phyloP scores from a whole-genome alignment of 2,329 filamentous ascomycete genomes.

The Annulohypoxylon truncatum region DNA sequence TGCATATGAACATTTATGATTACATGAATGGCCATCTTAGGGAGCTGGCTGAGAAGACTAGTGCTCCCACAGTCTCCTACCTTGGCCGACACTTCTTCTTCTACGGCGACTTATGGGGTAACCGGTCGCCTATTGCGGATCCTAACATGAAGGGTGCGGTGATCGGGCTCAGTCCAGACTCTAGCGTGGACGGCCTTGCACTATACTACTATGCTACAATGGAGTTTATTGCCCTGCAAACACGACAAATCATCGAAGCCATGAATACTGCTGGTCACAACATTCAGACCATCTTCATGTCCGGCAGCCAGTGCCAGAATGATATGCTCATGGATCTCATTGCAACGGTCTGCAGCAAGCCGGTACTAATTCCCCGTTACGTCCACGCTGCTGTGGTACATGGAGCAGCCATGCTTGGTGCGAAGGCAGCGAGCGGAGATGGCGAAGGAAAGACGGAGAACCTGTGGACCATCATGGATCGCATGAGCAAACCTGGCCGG shows the following conservation, averaged over 20 bases:
- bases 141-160: constrained; percentile 91
- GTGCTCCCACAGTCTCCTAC: constrained; percentile 83
- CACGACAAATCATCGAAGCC: constrained; percentile 90
- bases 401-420: constrained; percentile 97
- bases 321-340: constrained; percentile 90
- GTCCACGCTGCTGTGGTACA: constrained; percentile 96
- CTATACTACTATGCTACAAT: constrained; percentile 95
- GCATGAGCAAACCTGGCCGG: constrained; percentile 93
- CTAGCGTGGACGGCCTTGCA: constrained; percentile 86
- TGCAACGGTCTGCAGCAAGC: constrained; percentile 90
- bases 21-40: constrained; percentile 90
- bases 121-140: constrained; percentile 93
- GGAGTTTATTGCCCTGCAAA: constrained; percentile 98
- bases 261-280: constrained; percentile 93
- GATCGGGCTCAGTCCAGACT: constrained; percentile 88
- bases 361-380: constrained; percentile 92
- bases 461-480: constrained; percentile 96
- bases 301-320: constrained; percentile 97
- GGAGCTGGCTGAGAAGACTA: constrained; percentile 74
- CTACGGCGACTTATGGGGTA: constrained; percentile 97
- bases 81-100: constrained; percentile 96
- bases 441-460: constrained; percentile 82
- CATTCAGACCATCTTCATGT: constrained; percentile 98
- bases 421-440: constrained; percentile 91
- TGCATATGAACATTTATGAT: constrained; percentile 92